Evolutionary conservation across 495 filamentous ascomycete species (phyloP), one percentile per base, ranked within the genome.

Genomic region (Aspergillus heteromorphus): DNA sequence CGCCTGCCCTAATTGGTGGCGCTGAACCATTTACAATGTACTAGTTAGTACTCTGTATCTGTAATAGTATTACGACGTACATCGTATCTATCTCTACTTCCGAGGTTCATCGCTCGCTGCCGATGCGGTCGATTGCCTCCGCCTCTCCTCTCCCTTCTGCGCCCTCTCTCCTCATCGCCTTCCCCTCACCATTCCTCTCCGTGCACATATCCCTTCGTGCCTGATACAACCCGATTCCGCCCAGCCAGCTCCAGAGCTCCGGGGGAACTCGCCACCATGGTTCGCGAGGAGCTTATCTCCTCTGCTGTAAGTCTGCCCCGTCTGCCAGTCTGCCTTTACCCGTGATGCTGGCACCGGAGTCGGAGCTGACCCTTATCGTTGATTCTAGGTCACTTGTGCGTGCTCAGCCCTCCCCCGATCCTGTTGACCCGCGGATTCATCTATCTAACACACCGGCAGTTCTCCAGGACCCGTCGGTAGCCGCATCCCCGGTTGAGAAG

Each of bases 401-500:
- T 55, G 14, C 31, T 51, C 38, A 49, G 59, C 29, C 40, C 16
- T 62, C 60, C 18, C 21, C 14, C 18, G 20, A 54, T 50, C 6
- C 4, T 34, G 21, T 18, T 54, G 41, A 49, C 51, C 23, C 34
- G 30, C n/a, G n/a, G n/a, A n/a, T 59, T 34, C 17, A 34, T 13
- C 23, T 34, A 42, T 57, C 65, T 71, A 55, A 74, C 57, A 21
- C 40, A 27, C 36, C 23, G 25, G 45, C 59, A 97, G 92, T 98
- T 67, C 85, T 98, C 48, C 88, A 89, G 74, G 92, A 99, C 66
- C 91, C 93, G 9, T 89, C 85, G 34, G 91, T 97, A 49, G 82
- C 89, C n/a, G 81, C 83, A 2, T 90, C 92, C 1, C 86, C 95
- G n/a, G 74, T 95, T 51, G 95, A 97, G 59, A 96, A 95, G 72